Conservation (phyloP, 352 stramenopile species). For the Achlya hypogyna region DNA sequence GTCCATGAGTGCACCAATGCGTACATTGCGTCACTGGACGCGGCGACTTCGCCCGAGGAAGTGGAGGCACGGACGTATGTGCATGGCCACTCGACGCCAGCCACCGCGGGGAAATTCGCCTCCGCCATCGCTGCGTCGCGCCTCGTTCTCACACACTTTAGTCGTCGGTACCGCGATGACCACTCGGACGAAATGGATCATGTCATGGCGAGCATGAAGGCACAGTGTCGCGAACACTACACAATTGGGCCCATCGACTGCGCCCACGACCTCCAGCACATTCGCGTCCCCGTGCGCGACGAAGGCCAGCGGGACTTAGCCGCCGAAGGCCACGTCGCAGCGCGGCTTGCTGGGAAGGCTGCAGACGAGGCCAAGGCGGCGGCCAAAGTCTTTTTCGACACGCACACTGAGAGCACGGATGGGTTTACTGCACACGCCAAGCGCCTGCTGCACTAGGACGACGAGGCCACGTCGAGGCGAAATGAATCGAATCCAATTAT, state of each 20-base stretch:
- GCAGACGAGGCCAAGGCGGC: slow-evolving; percentile 5
- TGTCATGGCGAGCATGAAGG: neutral
- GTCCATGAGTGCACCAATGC: slow-evolving; percentile 19
- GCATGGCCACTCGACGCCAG: slow-evolving; percentile 13
- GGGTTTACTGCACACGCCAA: neutral
- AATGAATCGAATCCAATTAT: too few relatives aligned
- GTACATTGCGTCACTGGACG: slow-evolving; percentile 2
- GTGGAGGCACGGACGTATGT: slow-evolving; percentile 10
- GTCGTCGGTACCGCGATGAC: slow-evolving; percentile 13
- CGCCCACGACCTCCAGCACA: slow-evolving; percentile 6
- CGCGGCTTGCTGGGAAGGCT: neutral
- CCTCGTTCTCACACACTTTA: slow-evolving; percentile 12
- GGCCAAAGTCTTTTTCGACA: neutral
- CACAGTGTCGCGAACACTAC: neutral
- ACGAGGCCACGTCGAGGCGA: neutral
- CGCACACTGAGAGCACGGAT: neutral
- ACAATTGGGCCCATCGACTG: neutral
- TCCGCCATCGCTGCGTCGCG: neutral
- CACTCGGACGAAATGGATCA: slow-evolving; percentile 1
- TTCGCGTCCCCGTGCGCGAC: neutral
- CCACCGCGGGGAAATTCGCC: neutral
- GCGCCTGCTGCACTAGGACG: neutral
- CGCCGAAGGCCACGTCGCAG: neutral
- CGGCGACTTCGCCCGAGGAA: neutral
- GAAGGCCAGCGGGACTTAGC: neutral